Evolutionary conservation across 352 stramenopile species (phyloP).

Genomic region (Phytophthora pisi): DNA sequence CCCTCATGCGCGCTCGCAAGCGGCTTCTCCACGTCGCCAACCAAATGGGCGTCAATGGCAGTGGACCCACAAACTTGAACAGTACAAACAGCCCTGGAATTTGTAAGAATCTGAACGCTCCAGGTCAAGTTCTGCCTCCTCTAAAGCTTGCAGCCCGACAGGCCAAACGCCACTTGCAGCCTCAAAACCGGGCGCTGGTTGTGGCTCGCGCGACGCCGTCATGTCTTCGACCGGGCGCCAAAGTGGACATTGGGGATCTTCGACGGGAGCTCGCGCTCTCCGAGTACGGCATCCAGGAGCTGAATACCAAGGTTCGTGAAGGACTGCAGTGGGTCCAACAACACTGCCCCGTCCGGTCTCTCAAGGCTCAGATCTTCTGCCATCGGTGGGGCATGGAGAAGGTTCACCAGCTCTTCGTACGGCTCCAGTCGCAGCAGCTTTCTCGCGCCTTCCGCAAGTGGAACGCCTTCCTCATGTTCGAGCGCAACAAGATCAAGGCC

Average conservation of each 20-base stretch:
- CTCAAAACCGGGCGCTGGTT: conserved; percentile 51
- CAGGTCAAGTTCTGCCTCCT: conserved; percentile 49
- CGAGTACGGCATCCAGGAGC: conserved; percentile 77
- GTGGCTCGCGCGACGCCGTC: conserved; percentile 53
- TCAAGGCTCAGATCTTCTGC: conserved; percentile 87
- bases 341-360: conserved; percentile 78
- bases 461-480: conserved; percentile 65
- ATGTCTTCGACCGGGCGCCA: conserved; percentile 58
- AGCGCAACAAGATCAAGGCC: conserved; percentile 79
- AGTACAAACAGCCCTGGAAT: conserved; percentile 11
- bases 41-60: conserved; percentile 60
- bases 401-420: conserved; percentile 72
- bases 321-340: conserved; percentile 88
- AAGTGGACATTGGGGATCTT: conserved; percentile 58
- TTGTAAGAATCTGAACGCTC: conserved; percentile 9
- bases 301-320: conserved; percentile 76
- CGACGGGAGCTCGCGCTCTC: conserved; percentile 79
- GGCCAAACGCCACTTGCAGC: conserved; percentile 52
- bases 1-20: conserved; percentile 80
- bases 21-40: conserved; percentile 73
- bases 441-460: conserved; percentile 76
- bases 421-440: conserved; percentile 72
- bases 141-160: conserved; percentile 58
- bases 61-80: conserved; percentile 25
- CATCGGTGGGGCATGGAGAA: conserved; percentile 88